Conservation (phyloP, 371 early-diverging fungal genomes). For the Rhizopus delemar region DNA sequence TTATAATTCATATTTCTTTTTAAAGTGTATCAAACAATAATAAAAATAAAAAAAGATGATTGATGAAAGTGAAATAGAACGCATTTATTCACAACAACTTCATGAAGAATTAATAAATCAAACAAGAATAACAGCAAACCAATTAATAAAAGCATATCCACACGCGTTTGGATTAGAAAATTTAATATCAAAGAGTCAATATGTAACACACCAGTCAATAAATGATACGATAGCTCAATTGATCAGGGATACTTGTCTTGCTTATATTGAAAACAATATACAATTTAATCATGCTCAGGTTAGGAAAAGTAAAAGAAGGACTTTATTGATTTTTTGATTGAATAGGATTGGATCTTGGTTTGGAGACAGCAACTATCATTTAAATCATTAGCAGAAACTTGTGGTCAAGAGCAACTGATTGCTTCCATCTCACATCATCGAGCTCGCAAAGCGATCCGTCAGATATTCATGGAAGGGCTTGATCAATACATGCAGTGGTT, state of each 20-base stretch:
- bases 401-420: constrained; percentile 41
- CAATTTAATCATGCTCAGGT: constrained; percentile 51
- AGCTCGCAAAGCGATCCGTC: constrained; percentile 39
- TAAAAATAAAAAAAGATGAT: constrained; percentile 10
- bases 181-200: constrained; percentile 29
- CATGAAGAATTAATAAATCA: constrained; percentile 37
- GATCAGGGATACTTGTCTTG: constrained; percentile 40
- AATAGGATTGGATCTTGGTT: constrained; percentile 43
- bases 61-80: constrained; percentile 26
- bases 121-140: constrained; percentile 34
- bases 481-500: constrained; percentile 53
- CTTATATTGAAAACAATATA: constrained; percentile 33
- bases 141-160: constrained; percentile 40
- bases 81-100: constrained; percentile 30
- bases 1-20: neutral
- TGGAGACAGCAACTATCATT: constrained; percentile 51
- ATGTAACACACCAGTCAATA: constrained; percentile 13
- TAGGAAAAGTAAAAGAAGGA: constrained; percentile 9
- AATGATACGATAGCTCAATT: constrained; percentile 35
- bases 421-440: constrained; percentile 28
- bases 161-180: constrained; percentile 42
- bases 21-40: constrained; percentile 6
- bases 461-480: constrained; percentile 37
- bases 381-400: constrained; percentile 29
- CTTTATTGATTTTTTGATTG: neutral